Percentiles rank a stretch among this genome's conserved stretches.
These are phyloP conservation scores for Effrenium voratum DNA, from an alignment of 73 alveolate genomes.

Conservation along the genomic window DNA sequence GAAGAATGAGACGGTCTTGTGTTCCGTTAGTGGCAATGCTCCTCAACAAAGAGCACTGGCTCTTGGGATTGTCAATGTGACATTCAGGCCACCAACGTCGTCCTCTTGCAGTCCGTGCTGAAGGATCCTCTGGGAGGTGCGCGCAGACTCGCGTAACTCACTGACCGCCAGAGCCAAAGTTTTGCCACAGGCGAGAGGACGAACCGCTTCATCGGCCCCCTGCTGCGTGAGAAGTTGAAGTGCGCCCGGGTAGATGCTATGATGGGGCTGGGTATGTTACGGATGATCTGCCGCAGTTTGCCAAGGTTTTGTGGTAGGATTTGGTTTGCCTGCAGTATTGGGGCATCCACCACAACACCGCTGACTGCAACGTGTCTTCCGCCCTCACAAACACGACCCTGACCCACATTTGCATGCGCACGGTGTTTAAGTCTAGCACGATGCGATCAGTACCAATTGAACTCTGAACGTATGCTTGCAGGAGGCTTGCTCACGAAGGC, in stretches of 20 bases:
- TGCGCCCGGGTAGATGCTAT: neutral
- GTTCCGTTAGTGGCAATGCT: too few species aligned
- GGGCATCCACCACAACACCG: neutral
- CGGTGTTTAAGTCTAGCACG: neutral
- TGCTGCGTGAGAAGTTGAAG: constrained; percentile 49
- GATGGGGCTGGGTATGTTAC: neutral
- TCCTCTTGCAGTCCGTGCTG: constrained; percentile 82
- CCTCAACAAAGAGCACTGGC: neutral
- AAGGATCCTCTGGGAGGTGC: constrained; percentile 76
- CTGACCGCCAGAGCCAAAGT: neutral
- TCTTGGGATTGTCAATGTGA: neutral
- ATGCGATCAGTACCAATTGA: neutral
- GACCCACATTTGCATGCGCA: neutral
- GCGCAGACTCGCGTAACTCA: neutral
- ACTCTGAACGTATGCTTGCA: neutral
- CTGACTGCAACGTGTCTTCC: neutral
- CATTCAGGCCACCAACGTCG: constrained; percentile 51
- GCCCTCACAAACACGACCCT: neutral
- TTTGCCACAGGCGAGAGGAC: constrained; percentile 5
- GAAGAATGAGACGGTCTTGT: too few species aligned
- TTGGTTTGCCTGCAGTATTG: neutral
- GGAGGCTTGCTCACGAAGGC: constrained; percentile 67
- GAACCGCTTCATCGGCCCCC: constrained; percentile 82
- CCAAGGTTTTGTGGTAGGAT: neutral
- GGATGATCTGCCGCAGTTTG: neutral